These are phyloP conservation scores for Aspergillus sp. DNA, from an alignment of 2,329 filamentous ascomycete genomes.

Conservation along the genomic window DNA sequence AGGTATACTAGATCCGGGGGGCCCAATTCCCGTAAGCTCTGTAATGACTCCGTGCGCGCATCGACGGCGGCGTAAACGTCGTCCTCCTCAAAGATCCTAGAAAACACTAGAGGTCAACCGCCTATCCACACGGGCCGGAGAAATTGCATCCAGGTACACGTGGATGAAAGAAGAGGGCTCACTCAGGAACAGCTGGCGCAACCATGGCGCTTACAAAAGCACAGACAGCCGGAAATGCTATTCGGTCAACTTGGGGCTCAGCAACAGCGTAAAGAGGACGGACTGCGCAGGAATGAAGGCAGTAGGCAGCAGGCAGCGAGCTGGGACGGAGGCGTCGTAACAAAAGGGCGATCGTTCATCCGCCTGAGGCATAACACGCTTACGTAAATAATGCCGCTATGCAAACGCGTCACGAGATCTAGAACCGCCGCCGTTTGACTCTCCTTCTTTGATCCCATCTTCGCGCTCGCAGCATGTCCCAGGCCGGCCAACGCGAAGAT, in stretches of 20 bases:
- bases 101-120: conserved; percentile 12
- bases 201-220: conserved; percentile 48
- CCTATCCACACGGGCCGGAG: conserved; percentile 1
- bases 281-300: conserved; percentile 1
- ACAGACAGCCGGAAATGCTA: conserved; percentile 5
- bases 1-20: conserved; percentile 94
- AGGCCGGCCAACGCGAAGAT: no score
- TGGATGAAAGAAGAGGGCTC: conserved; percentile 31
- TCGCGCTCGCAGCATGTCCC: no score
- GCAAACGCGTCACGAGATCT: background rate
- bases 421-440: conserved; percentile 3
- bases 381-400: background rate
- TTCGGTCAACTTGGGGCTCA: background rate
- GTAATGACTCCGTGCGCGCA: conserved; percentile 79
- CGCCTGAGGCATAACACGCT: background rate
- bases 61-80: conserved; percentile 78
- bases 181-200: conserved; percentile 68
- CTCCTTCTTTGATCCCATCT: no score
- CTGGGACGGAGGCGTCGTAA: background rate
- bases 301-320: background rate
- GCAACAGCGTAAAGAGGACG: conserved; percentile 2
- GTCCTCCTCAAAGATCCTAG: conserved; percentile 85
- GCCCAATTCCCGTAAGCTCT: conserved; percentile 79
- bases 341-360: background rate
- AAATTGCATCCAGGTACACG: conserved; percentile 16